Percentiles rank a stretch among this genome's conserved stretches.
Evolutionary conservation across 306 rosid species (phyloP).

Genomic region (Macrotyloma uniflorum): DNA sequence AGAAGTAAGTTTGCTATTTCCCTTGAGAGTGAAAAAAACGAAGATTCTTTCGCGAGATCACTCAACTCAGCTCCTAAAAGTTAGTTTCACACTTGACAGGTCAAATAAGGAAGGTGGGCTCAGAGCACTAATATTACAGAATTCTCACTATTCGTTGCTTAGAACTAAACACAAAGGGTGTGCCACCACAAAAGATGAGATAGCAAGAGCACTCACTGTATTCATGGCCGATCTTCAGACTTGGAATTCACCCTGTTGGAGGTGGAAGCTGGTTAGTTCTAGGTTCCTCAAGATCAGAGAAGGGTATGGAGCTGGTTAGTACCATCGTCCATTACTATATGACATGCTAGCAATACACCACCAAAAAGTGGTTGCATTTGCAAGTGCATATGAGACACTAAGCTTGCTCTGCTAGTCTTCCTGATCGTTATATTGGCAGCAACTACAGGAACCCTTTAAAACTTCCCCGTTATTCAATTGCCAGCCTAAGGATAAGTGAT

Average conservation of each 20-base stretch:
- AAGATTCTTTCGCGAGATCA: neutral
- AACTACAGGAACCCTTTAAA: constrained; percentile 46
- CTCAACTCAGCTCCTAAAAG: neutral
- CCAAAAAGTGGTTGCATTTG: constrained; percentile 46
- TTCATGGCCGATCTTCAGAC: constrained; percentile 49
- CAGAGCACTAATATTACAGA: neutral
- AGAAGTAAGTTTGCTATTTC: no score
- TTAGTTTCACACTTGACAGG: neutral
- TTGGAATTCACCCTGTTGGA: constrained; percentile 50
- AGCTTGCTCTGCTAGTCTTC: constrained; percentile 49
- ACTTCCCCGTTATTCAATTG: constrained; percentile 55
- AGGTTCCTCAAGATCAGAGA: constrained; percentile 27
- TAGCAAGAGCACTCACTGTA: neutral
- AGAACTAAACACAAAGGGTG: neutral
- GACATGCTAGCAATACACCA: constrained; percentile 26
- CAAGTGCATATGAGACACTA: constrained; percentile 48
- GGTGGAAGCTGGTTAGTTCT: constrained; percentile 41
- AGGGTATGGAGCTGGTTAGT: constrained; percentile 21
- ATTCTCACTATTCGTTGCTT: neutral
- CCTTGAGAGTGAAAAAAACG: neutral
- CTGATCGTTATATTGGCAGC: constrained; percentile 48
- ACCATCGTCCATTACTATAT: constrained; percentile 1
- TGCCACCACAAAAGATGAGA: neutral
- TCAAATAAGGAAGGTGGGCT: neutral
- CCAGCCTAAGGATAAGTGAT: constrained; percentile 54